Base-by-base conservation (phyloP, 2,329 filamentous ascomycete genomes). In the Apiospora arundinis region DNA sequence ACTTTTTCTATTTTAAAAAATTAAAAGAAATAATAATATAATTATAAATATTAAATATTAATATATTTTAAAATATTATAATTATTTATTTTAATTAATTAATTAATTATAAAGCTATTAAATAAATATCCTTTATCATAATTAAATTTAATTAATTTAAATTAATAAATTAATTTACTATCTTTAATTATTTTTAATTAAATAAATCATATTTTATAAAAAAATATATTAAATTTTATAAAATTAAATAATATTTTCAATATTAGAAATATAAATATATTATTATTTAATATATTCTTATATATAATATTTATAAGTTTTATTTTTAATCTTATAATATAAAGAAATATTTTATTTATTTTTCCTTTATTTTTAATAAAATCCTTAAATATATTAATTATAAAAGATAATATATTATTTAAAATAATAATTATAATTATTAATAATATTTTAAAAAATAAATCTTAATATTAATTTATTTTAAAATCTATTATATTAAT, bases 251-350 rank as follows among this genome's bases (percentile, higher is more conserved):
- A 25, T 44, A 25, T 18, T 2, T 42, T 45, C 8, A 8, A 25
- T 67, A 42, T 45, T 67, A 67, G 44, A 67, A 67, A 67, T 67
- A 67, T 67, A 66, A n/a, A n/a, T 66, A 40, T 66, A 40, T 66
- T 66, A 66, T 37, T 66, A 40, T 21, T 66, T 66, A 66, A 52
- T 52, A 52, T 28, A 28, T 23, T 52, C 16, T 52, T 18, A 18
- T 5, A 16, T 28, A 37, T 37, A 37, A 21, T 37, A 21, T 37
- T 21, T 37, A 60, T 37, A 37, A 11, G 9, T 60, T n/a, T n/a
- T 60, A 60, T 60, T 21, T 11, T 16, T 28, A 28, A 4, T 16
- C 4, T 5, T 49, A 49, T 49, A 28, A 16, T 52, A 28, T 52
- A n/a, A 37, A 9, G 32, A 37, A 60, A 21, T 37, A n/a, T 8